Conservation (phyloP, 371 early-diverging fungal genomes). For the Synchytrium microbalum region DNA sequence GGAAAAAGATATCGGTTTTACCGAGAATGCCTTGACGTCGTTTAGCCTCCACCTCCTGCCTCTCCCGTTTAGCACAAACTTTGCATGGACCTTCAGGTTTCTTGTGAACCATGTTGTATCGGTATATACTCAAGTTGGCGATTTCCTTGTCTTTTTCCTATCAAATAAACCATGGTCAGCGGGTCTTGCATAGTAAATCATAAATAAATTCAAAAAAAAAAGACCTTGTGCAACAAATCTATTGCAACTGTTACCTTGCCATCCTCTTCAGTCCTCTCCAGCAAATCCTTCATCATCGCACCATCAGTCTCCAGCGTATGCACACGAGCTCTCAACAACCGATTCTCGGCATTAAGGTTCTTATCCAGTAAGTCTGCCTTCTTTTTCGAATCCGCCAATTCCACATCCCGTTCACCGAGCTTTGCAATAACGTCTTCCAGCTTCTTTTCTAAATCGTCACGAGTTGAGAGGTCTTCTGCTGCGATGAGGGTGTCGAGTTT, state of each 20-base stretch:
- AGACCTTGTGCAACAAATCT: too few relatives aligned
- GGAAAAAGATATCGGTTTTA: slow-evolving; percentile 1
- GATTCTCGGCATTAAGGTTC: slow-evolving; percentile 36
- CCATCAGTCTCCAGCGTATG: slow-evolving; percentile 35
- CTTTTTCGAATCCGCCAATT: slow-evolving; percentile 22
- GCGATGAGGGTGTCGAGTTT: slow-evolving; percentile 28
- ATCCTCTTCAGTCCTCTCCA: slow-evolving; percentile 24
- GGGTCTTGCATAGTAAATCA: not conserved
- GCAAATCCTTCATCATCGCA: slow-evolving; percentile 23
- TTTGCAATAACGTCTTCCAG: slow-evolving; percentile 14
- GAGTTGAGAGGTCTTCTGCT: slow-evolving; percentile 22
- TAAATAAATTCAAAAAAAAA: too few relatives aligned
- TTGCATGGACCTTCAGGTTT: slow-evolving; percentile 35
- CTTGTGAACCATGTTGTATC: slow-evolving; percentile 43
- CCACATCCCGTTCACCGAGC: slow-evolving; percentile 15
- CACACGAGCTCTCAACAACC: slow-evolving; percentile 33
- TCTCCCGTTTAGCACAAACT: slow-evolving; percentile 28
- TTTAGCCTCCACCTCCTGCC: slow-evolving; percentile 25
- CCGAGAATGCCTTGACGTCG: slow-evolving; percentile 26
- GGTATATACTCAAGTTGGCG: slow-evolving; percentile 41
- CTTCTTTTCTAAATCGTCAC: slow-evolving; percentile 22
- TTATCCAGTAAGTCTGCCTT: slow-evolving; percentile 36
- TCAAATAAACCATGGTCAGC: not conserved
- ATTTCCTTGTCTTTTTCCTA: slow-evolving; percentile 45
- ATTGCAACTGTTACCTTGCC: not conserved